phyloP scores from a whole-genome alignment of 1,284 basidiomycete species.

The Wolfiporia cocos region DNA sequence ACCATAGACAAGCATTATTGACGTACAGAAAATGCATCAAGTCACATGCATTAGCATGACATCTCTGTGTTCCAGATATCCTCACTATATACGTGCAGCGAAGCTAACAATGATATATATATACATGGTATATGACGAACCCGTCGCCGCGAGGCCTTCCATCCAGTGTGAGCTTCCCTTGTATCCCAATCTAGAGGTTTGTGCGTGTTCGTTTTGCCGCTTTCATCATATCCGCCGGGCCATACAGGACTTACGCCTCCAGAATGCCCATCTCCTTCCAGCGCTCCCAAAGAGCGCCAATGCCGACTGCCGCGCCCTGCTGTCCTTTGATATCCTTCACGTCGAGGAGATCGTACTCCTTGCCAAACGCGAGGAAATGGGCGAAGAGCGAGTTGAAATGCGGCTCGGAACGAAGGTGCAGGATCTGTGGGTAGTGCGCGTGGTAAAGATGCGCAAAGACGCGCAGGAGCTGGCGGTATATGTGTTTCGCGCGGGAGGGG shows the following conservation, averaged over 20 bases:
- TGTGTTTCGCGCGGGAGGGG: constrained; percentile 90
- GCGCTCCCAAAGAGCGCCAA: constrained; percentile 84
- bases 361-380: constrained; percentile 92
- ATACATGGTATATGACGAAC: constrained; percentile 21
- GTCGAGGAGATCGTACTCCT: constrained; percentile 89
- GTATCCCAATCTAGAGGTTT: no score
- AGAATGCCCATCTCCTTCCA: constrained; percentile 84
- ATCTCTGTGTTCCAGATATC: neutral
- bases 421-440: constrained; percentile 87
- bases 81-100: neutral
- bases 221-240: no score
- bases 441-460: constrained; percentile 99
- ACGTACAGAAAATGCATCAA: no score
- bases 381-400: constrained; percentile 99
- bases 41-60: no score
- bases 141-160: constrained; percentile 15
- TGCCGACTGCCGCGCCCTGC: constrained; percentile 54
- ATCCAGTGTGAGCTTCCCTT: constrained; percentile 1
- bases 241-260: constrained; percentile 29
- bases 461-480: constrained; percentile 94
- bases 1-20: no score
- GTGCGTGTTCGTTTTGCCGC: no score
- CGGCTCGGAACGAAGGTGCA: constrained; percentile 92
- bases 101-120: constrained; percentile 6
- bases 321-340: constrained; percentile 84